Conservation (phyloP, 1,284 basidiomycete genomes). For the Malassezia dermatis region DNA sequence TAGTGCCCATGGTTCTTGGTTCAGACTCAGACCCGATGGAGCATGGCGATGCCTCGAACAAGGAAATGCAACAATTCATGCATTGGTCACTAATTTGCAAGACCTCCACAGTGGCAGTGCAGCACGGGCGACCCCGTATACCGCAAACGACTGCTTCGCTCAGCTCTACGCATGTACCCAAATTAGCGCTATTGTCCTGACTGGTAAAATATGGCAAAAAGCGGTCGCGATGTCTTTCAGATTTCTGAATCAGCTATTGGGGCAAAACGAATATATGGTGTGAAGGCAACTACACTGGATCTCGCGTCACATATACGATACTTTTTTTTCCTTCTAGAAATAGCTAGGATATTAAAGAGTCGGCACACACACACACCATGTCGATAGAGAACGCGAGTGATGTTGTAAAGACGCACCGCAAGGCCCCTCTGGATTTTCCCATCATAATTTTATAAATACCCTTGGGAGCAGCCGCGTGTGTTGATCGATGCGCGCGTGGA, state of each 20-base stretch:
- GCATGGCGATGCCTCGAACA: neutral
- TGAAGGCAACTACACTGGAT: too few species aligned
- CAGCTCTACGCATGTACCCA: too few species aligned
- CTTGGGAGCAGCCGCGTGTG: neutral
- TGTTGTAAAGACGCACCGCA: neutral
- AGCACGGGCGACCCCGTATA: neutral
- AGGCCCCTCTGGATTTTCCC: neutral
- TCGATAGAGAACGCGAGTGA: too few species aligned
- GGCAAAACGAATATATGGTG: too few species aligned
- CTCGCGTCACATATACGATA: too few species aligned
- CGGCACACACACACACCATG: too few species aligned
- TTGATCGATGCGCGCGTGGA: neutral
- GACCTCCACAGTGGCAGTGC: constrained; percentile 1
- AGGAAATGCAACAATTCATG: neutral
- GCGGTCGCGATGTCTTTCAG: too few species aligned
- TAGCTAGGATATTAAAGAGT: too few species aligned
- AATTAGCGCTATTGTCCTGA: too few species aligned
- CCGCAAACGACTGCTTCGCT: neutral
- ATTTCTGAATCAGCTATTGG: too few species aligned
- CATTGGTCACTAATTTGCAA: neutral
- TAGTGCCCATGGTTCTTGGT: neutral
- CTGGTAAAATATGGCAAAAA: too few species aligned
- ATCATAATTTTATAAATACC: neutral
- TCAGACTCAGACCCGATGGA: neutral
- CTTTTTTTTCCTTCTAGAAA: too few species aligned